phyloP scores from a whole-genome alignment of 1,139 yeast genomes.

The Groenewaldozyma sp. region DNA sequence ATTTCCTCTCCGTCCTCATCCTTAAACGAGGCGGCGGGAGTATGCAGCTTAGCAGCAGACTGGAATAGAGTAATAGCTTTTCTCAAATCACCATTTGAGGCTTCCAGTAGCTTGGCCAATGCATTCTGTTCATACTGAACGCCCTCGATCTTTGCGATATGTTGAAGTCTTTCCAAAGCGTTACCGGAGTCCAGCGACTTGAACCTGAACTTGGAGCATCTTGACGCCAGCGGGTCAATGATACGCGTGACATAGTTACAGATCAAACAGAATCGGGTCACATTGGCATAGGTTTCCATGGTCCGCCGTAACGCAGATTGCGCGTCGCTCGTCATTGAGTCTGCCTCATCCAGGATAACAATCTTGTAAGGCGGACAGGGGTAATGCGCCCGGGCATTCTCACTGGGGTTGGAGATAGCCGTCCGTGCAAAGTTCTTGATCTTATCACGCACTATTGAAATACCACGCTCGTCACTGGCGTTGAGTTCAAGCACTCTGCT shows the following conservation, averaged over 20 bases:
- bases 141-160: conserved; percentile 45
- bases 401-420: conserved; percentile 71
- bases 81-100: conserved; percentile 84
- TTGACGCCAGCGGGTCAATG: conserved; percentile 90
- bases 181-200: conserved; percentile 62
- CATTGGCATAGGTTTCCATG: conserved; percentile 88
- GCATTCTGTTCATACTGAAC: conserved; percentile 43
- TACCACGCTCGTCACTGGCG: conserved; percentile 96
- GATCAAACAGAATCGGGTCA: conserved; percentile 85
- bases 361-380: conserved; percentile 48
- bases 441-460: conserved; percentile 81
- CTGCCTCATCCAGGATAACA: conserved; percentile 61
- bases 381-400: conserved; percentile 56
- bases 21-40: conserved; percentile 11
- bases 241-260: conserved; percentile 95
- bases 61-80: conserved; percentile 87
- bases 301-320: conserved; percentile 92
- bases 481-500: conserved; percentile 81
- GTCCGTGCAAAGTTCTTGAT: conserved; percentile 87
- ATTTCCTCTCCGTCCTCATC: conserved; percentile 23
- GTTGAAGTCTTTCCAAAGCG: conserved; percentile 57
- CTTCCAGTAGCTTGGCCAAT: conserved; percentile 51
- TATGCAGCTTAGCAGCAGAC: conserved; percentile 63
- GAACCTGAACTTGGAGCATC: conserved; percentile 93
- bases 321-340: conserved; percentile 97